Conservation (phyloP, 164 flowering plant species). For the Annona cherimola region DNA sequence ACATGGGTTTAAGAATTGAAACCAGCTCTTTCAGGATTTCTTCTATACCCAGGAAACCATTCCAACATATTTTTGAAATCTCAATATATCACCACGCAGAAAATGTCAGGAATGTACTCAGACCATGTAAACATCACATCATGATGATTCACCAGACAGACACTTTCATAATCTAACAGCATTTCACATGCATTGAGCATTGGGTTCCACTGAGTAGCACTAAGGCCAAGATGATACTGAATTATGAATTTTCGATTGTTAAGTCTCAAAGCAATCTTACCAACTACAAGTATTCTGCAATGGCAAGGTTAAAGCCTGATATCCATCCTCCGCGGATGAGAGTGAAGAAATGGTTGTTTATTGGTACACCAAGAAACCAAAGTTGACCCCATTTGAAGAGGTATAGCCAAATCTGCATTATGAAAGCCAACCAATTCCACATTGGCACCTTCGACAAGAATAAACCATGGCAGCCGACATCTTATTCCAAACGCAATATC, state of each 20-base stretch:
- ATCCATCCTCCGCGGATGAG: slow-evolving; percentile 73
- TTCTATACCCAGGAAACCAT: slow-evolving; percentile 8
- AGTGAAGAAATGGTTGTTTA: slow-evolving; percentile 66
- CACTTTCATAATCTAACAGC: slow-evolving; percentile 28
- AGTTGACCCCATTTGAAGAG: slow-evolving; percentile 76
- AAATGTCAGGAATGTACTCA: slow-evolving; percentile 6
- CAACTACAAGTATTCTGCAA: slow-evolving; percentile 81
- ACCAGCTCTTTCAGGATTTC: slow-evolving; percentile 4
- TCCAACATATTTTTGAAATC: slow-evolving; percentile 12
- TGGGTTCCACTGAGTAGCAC: slow-evolving; percentile 31
- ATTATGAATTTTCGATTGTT: slow-evolving; percentile 36
- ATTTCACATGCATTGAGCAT: slow-evolving; percentile 34
- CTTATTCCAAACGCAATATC: slow-evolving; percentile 54
- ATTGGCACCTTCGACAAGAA: slow-evolving; percentile 80
- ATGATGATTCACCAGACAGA: slow-evolving; percentile 24
- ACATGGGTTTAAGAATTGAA: slow-evolving; percentile 2
- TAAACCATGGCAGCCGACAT: slow-evolving; percentile 85
- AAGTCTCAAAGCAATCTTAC: slow-evolving; percentile 94
- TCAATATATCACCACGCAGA: slow-evolving; percentile 22
- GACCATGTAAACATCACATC: slow-evolving; percentile 12
- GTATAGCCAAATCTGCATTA: slow-evolving; percentile 98
- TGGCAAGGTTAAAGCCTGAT: slow-evolving; percentile 64
- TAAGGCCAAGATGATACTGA: slow-evolving; percentile 34
- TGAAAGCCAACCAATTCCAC: slow-evolving; percentile 99
- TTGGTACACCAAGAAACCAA: slow-evolving; percentile 91